Evolutionary conservation across 148 eudicot genomes (phyloP).

Genomic region (Vaccinium macrocarpon): DNA sequence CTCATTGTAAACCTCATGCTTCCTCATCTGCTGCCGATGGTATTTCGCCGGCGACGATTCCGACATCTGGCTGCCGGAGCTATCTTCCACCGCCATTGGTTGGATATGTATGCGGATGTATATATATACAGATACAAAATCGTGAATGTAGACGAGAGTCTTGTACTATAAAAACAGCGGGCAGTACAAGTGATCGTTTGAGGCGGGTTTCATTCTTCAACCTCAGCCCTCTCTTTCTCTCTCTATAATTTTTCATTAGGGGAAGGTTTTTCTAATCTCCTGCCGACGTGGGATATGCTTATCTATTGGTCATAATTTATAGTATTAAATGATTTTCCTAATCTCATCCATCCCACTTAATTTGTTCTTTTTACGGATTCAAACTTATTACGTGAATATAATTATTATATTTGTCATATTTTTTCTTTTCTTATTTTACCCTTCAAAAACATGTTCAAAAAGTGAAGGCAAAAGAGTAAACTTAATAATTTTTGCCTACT

Average conservation of each 20-base stretch:
- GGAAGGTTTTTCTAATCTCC: not conserved
- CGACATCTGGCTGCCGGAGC: constrained; percentile 59
- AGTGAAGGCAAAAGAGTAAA: no score
- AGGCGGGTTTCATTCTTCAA: constrained; percentile 4
- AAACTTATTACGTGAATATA: no score
- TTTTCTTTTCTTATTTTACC: no score
- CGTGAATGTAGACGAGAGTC: not conserved
- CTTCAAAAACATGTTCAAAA: no score
- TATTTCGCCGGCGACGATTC: constrained; percentile 41
- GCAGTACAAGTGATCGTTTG: not conserved
- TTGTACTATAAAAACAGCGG: not conserved
- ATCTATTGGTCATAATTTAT: not conserved
- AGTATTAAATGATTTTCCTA: not conserved
- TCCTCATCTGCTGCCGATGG: constrained; percentile 48
- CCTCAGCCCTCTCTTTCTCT: not conserved
- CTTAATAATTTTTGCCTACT: no score
- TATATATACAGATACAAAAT: not conserved
- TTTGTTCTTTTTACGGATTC: no score
- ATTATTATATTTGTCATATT: no score
- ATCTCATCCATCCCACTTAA: no score
- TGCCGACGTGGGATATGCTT: constrained; percentile 13
- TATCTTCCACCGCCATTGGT: constrained; percentile 78
- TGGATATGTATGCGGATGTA: not conserved
- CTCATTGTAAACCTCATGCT: constrained; percentile 81
- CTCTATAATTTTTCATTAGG: not conserved